A percentile compares a stretch with the other conserved stretches of the same genome.
phyloP scores from a whole-genome alignment of 345 rosid genomes.

The Boechera retrofracta region DNA sequence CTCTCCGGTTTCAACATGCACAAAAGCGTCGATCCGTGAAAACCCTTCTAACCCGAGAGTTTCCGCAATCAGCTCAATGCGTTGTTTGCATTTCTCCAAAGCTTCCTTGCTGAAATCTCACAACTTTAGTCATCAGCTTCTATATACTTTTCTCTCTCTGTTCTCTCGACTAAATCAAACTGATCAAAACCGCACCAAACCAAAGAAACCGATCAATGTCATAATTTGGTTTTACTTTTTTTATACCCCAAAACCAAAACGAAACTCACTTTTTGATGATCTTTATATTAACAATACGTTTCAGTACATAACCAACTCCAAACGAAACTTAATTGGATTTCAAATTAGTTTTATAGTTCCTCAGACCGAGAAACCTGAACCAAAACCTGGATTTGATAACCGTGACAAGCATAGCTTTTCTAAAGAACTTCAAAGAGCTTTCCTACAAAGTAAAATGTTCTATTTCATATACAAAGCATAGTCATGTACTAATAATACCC shows the following conservation, averaged over 20 bases:
- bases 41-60: slow-evolving; percentile 82
- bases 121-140: slow-evolving; percentile 13
- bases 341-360: background rate
- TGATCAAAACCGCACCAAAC: slow-evolving; percentile 6
- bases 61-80: slow-evolving; percentile 78
- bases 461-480: background rate
- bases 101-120: slow-evolving; percentile 62
- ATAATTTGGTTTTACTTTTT: background rate
- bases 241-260: background rate
- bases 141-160: background rate
- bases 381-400: slow-evolving; percentile 14
- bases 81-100: slow-evolving; percentile 68
- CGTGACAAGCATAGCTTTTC: slow-evolving; percentile 6
- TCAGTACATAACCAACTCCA: background rate
- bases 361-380: background rate
- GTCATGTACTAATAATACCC: slow-evolving; percentile 1
- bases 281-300: background rate
- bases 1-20: slow-evolving; percentile 91
- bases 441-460: slow-evolving; percentile 5
- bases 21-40: slow-evolving; percentile 91
- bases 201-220: background rate
- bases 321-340: background rate
- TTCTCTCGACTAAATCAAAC: background rate
- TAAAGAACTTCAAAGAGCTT: background rate
- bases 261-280: background rate